Base-by-base conservation (phyloP, 2,329 filamentous ascomycete genomes). In the Aspergillus pseudonomiae region DNA sequence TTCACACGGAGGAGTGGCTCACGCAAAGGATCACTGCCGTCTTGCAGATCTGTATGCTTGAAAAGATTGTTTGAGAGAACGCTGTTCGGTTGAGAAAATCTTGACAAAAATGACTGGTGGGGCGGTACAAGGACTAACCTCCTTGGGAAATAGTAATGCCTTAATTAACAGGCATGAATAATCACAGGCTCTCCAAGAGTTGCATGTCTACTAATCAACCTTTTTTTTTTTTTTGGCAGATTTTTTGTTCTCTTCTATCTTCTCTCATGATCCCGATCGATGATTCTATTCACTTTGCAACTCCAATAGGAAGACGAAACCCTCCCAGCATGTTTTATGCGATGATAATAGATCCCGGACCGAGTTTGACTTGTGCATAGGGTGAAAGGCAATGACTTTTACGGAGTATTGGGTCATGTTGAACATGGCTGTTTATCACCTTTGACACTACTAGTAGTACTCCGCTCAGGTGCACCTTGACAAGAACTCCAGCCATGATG, bases 11-110 rank as follows among this genome's bases (percentile, higher is more conserved):
- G 66, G 71, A 70, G 68, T 73, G 75, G 75, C 74, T 77, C 75
- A 77, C 74, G 70, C 75, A 69, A 71, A 69, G 74, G 75, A 77
- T 77, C 75, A 76, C 75, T 71, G 74, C 74, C 75, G 68, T 61
- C 56, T 41, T 65, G 65, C 63, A 63, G 61, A 62, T 65, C 48
- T 59, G 36, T 39, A 53, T 21, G 54, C 32, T 55, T 10, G 52
- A 39, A 55, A 28, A 55, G 52, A 11, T 55, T 21, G 34, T 55
- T 26, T 21, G 21, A 39, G 34, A 55, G 32, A 39, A 14, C 30
- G 12, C 32, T 53, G n/a, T 53, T 53, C 50, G n/a, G 52, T 55
- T 21, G 52, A 36, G 52, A 55, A 55, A 55, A 55, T 55, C 52
- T 39, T 39, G 52, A 55, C n/a, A 34, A 55, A 39, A 55, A 16